Evolutionary conservation across 2,329 filamentous ascomycete species (phyloP).

Genomic region (Fusarium anthophilum): DNA sequence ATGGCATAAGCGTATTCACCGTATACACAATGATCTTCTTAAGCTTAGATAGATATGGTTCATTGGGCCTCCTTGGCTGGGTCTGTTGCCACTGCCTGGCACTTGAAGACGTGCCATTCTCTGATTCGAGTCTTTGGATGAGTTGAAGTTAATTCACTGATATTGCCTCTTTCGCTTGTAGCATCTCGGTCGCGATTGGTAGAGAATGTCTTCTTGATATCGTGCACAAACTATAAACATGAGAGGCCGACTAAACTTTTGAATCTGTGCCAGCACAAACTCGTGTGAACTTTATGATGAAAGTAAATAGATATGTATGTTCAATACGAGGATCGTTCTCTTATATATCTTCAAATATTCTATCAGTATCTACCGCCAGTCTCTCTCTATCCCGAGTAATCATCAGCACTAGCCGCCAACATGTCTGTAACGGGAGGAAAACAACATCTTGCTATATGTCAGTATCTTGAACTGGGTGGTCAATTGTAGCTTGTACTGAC

Average conservation of each 20-base stretch:
- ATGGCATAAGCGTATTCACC: neutral
- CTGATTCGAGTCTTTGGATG: neutral
- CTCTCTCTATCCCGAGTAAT: neutral
- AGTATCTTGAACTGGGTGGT: neutral
- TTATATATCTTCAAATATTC: neutral
- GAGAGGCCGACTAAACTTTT: neutral
- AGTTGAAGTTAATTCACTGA: neutral
- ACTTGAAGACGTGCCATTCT: neutral
- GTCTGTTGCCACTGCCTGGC: neutral
- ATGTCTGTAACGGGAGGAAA: neutral
- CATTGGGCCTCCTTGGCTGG: neutral
- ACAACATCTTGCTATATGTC: neutral
- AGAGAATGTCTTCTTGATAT: neutral
- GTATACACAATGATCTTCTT: neutral
- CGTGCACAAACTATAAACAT: neutral
- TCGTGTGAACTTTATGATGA: neutral
- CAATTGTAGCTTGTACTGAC: neutral
- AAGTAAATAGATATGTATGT: neutral
- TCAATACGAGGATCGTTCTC: neutral
- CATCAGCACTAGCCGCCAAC: neutral
- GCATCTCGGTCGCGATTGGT: neutral
- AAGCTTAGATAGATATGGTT: neutral
- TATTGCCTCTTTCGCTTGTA: neutral
- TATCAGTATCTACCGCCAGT: neutral
- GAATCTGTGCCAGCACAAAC: neutral